Conservation (phyloP, 2,329 filamentous ascomycete species). For the Fusarium scirpi region DNA sequence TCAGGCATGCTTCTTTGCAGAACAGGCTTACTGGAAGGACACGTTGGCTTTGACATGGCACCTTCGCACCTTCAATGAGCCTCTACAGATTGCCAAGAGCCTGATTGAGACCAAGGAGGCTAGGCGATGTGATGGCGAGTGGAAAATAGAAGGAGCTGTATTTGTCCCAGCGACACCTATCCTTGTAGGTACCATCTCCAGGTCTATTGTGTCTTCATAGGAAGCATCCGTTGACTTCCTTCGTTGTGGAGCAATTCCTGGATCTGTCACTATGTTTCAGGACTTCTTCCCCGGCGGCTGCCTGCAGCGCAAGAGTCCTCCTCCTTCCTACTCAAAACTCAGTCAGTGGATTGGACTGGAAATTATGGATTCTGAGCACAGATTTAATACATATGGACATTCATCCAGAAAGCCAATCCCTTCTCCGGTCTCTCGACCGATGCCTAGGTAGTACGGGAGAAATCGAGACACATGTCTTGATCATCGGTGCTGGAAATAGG, state of each 20-base stretch:
- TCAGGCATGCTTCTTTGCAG: conserved; percentile 9
- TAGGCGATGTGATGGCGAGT: neutral
- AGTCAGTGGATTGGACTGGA: neutral
- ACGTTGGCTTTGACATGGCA: conserved; percentile 30
- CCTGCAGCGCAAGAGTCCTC: conserved; percentile 7
- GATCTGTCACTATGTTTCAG: conserved; percentile 13
- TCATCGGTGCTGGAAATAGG: conserved; percentile 35
- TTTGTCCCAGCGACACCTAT: conserved; percentile 26
- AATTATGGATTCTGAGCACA: conserved; percentile 37
- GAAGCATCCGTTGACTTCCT: neutral
- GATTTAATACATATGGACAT: conserved; percentile 19
- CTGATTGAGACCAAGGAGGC: neutral
- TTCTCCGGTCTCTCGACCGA: neutral
- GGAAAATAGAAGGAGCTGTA: conserved; percentile 16
- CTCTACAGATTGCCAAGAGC: neutral
- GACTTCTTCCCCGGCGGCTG: conserved; percentile 5
- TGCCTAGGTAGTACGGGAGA: neutral
- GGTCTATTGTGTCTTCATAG: rapidly evolving
- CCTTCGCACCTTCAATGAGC: conserved; percentile 21
- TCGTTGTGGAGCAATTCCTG: conserved; percentile 23
- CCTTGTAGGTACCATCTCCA: neutral
- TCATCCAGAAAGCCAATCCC: conserved; percentile 6
- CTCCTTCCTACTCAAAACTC: conserved; percentile 7
- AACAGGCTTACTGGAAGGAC: conserved; percentile 37
- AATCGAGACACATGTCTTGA: conserved; percentile 16